Conservation (phyloP, 805 yeast genomes). For the Saccharomycopsis amapae region DNA sequence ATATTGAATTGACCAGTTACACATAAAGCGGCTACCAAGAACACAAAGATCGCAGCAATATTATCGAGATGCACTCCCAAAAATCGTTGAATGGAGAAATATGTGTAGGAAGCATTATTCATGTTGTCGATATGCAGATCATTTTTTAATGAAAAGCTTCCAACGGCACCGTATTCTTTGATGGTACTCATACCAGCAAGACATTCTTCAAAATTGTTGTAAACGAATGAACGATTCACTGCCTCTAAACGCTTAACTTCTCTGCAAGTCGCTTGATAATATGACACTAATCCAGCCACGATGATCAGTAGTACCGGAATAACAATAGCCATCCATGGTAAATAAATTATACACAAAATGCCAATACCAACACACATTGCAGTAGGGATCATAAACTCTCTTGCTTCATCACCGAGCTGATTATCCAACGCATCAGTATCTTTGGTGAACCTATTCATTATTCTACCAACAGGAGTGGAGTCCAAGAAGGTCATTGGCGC, state of each 20-base stretch:
- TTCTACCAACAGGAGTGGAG: slow-evolving; percentile 83
- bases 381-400: slow-evolving; percentile 47
- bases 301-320: slow-evolving; percentile 35
- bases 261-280: slow-evolving; percentile 61
- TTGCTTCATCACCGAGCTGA: slow-evolving; percentile 61
- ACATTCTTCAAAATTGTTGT: slow-evolving; percentile 63
- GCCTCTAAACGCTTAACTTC: slow-evolving; percentile 76
- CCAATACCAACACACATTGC: slow-evolving; percentile 53
- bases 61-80: slow-evolving; percentile 52
- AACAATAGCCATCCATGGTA: slow-evolving; percentile 70
- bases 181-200: slow-evolving; percentile 61
- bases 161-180: slow-evolving; percentile 44
- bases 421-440: slow-evolving; percentile 80
- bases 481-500: slow-evolving; percentile 82
- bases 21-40: slow-evolving; percentile 55
- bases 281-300: background rate
- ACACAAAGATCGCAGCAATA: slow-evolving; percentile 42
- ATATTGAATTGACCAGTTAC: slow-evolving; percentile 52
- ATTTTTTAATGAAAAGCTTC: slow-evolving; percentile 41
- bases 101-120: slow-evolving; percentile 58
- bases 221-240: slow-evolving; percentile 58
- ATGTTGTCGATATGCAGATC: slow-evolving; percentile 45
- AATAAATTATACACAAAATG: slow-evolving; percentile 57
- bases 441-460: slow-evolving; percentile 76
- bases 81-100: slow-evolving; percentile 69